Conservation (phyloP, 768 basidiomycete genomes). For the Lactifluus piperatus region DNA sequence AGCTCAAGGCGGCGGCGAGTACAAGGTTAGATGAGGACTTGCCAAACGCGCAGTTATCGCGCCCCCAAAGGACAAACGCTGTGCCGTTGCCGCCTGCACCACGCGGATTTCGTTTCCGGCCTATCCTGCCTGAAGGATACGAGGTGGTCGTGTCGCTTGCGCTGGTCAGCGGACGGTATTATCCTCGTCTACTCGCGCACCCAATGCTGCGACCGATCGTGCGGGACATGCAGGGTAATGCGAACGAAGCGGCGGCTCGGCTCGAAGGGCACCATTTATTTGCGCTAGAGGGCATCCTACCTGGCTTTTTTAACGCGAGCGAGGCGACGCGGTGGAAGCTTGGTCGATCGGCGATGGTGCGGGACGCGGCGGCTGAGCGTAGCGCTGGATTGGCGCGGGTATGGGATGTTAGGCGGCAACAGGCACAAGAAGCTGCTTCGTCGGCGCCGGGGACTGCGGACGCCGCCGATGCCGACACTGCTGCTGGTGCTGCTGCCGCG, state of each 20-base stretch:
- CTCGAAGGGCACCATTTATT: conserved; percentile 46
- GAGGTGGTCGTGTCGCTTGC: conserved; percentile 63
- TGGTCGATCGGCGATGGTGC: conserved; percentile 46
- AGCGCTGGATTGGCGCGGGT: conserved; percentile 33
- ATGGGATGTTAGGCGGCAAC: conserved; percentile 29
- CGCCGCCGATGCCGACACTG: background rate
- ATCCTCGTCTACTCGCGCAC: conserved; percentile 60
- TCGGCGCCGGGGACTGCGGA: too few relatives aligned
- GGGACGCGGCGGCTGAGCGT: conserved; percentile 50
- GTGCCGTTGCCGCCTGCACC: conserved; percentile 56
- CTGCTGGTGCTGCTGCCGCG: background rate
- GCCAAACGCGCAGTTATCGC: conserved; percentile 28
- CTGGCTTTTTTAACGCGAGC: conserved; percentile 60
- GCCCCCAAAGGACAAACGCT: conserved; percentile 27
- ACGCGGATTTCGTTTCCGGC: conserved; percentile 57
- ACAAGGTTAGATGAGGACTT: conserved; percentile 22
- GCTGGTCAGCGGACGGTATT: conserved; percentile 73
- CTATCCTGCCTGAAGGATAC: conserved; percentile 49
- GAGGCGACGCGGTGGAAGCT: conserved; percentile 55
- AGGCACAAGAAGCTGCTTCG: conserved; percentile 22
- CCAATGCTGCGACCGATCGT: conserved; percentile 43
- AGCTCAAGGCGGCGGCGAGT: conserved; percentile 12
- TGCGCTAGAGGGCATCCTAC: conserved; percentile 61
- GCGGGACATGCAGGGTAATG: conserved; percentile 29
- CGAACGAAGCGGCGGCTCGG: conserved; percentile 24